These are phyloP conservation scores for Plenodomus biglobosus DNA, from an alignment of 2,329 filamentous ascomycete species.

Conservation along the genomic window DNA sequence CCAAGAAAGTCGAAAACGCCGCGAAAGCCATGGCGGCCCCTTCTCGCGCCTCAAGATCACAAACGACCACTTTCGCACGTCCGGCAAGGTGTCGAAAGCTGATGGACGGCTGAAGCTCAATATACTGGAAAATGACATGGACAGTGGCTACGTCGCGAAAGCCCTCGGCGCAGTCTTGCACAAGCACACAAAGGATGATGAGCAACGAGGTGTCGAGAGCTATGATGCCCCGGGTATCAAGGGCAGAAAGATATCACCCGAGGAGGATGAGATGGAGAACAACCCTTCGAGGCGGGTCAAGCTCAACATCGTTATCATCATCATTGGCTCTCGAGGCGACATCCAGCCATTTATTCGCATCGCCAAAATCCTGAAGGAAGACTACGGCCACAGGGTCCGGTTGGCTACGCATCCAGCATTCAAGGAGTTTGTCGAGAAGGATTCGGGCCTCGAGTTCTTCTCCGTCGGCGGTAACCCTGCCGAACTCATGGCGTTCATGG, in stretches of 20 bases:
- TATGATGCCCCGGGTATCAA: slow-evolving; percentile 11
- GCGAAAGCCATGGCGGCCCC: slow-evolving; percentile 17
- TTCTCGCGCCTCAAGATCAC: slow-evolving; percentile 62
- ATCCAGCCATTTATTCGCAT: slow-evolving; percentile 79
- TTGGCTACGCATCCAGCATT: slow-evolving; percentile 80
- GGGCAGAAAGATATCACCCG: slow-evolving; percentile 28
- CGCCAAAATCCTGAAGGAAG: slow-evolving; percentile 69
- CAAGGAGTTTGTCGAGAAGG: slow-evolving; percentile 71
- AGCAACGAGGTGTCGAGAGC: slow-evolving; percentile 29
- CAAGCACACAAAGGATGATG: slow-evolving; percentile 53
- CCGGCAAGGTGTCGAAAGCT: slow-evolving; percentile 64
- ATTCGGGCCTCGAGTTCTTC: slow-evolving; percentile 76
- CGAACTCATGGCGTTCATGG: slow-evolving; percentile 86
- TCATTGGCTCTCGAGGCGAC: slow-evolving; percentile 78
- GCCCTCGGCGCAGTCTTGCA: slow-evolving; percentile 66
- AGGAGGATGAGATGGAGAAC: slow-evolving; percentile 40
- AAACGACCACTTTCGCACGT: slow-evolving; percentile 66
- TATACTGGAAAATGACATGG: slow-evolving; percentile 65
- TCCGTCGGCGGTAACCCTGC: slow-evolving; percentile 76
- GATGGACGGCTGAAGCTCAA: slow-evolving; percentile 74
- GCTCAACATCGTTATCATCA: slow-evolving; percentile 80
- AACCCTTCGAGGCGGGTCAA: slow-evolving; percentile 46
- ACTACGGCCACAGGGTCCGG: slow-evolving; percentile 72
- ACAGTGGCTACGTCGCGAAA: slow-evolving; percentile 72
- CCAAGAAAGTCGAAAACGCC: slow-evolving; percentile 10